phyloP scores from a whole-genome alignment of 2,329 filamentous ascomycete species.

The Fusarium solani-melongenae region DNA sequence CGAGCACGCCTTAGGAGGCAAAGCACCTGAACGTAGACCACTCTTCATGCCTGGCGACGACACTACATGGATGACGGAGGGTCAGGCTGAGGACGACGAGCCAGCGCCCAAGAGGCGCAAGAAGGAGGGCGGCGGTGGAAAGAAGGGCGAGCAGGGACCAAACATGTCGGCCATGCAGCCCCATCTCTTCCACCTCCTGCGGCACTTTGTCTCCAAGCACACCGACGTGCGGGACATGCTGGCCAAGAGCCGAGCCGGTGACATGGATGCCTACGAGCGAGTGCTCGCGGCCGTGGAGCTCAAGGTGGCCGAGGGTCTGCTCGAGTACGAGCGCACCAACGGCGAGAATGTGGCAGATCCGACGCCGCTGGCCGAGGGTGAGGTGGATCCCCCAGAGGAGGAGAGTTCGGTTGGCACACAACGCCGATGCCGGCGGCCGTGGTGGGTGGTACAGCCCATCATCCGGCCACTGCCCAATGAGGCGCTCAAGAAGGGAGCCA shows the following conservation, averaged over 20 bases:
- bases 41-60: conserved; percentile 77
- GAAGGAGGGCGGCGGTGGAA: conserved; percentile 44
- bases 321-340: conserved; percentile 70
- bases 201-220: conserved; percentile 82
- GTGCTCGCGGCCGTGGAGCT: conserved; percentile 81
- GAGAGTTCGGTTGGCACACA: conserved; percentile 76
- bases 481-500: conserved; percentile 82
- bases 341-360: conserved; percentile 60
- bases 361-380: conserved; percentile 42
- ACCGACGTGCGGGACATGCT: conserved; percentile 89
- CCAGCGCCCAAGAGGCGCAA: conserved; percentile 66
- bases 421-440: conserved; percentile 80
- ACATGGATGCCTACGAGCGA: conserved; percentile 81
- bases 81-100: conserved; percentile 51
- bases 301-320: conserved; percentile 77
- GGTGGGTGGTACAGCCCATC: conserved; percentile 91
- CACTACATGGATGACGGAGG: conserved; percentile 56
- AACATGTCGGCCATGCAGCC: conserved; percentile 88
- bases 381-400: conserved; percentile 54
- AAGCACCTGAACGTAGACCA: conserved; percentile 74
- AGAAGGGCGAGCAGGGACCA: conserved; percentile 56
- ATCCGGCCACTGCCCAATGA: conserved; percentile 88
- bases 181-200: conserved; percentile 91
- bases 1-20: conserved; percentile 74
- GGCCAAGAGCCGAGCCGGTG: conserved; percentile 73